Evolutionary conservation across 371 early-diverging fungal genomes (phyloP).

Genomic region (Apophysomyces elegans): DNA sequence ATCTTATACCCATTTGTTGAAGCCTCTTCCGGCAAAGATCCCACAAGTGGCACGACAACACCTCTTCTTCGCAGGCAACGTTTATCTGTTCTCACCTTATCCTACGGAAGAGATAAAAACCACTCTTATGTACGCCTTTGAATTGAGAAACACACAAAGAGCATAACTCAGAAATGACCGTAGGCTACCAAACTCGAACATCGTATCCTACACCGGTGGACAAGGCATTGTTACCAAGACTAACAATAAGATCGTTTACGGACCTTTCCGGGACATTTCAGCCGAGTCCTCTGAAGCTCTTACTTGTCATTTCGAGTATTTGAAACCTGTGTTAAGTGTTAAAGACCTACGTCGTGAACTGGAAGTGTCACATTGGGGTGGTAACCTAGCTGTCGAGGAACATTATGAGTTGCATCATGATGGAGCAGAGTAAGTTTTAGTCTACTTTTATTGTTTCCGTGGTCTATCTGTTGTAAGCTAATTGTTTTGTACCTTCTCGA

Average conservation of each 20-base stretch:
- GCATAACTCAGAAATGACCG: neutral
- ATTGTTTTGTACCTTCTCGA: neutral
- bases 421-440: constrained; percentile 72
- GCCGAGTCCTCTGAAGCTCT: constrained; percentile 55
- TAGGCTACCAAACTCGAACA: constrained; percentile 44
- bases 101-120: constrained; percentile 78
- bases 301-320: constrained; percentile 66
- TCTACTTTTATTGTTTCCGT: neutral
- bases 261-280: constrained; percentile 66
- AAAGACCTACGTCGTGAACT: constrained; percentile 71
- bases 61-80: constrained; percentile 65
- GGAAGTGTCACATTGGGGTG: constrained; percentile 88
- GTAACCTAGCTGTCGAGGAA: constrained; percentile 84
- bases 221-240: constrained; percentile 26
- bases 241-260: constrained; percentile 73
- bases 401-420: constrained; percentile 79
- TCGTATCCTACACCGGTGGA: constrained; percentile 47
- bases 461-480: no score
- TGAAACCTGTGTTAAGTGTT: constrained; percentile 68
- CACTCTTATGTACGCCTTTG: constrained; percentile 66
- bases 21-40: constrained; percentile 75
- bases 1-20: constrained; percentile 58
- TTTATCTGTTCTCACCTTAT: constrained; percentile 72
- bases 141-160: neutral
- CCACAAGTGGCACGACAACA: constrained; percentile 73